phyloP scores from a whole-genome alignment of 2,329 filamentous ascomycete genomes.

The Microdochium nivale region DNA sequence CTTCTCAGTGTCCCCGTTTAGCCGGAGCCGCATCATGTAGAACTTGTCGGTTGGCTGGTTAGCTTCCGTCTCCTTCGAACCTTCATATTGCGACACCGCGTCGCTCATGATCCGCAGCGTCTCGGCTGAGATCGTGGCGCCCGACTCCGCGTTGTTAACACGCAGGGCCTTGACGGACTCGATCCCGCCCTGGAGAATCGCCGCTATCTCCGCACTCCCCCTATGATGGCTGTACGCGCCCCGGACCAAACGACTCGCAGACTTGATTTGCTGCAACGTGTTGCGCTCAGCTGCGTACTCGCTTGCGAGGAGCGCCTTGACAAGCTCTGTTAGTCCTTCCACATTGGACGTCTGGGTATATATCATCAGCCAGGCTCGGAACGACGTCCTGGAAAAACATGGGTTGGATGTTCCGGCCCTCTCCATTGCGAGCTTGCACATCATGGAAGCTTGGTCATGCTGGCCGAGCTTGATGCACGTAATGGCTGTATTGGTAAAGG shows the following conservation, averaged over 20 bases:
- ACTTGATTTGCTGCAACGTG: constrained; percentile 11
- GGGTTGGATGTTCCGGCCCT: constrained; percentile 11
- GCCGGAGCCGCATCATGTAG: too few relatives aligned
- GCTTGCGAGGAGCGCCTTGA: constrained; percentile 11
- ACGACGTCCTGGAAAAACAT: constrained; percentile 16
- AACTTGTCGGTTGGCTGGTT: not conserved
- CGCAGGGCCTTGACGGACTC: constrained; percentile 5
- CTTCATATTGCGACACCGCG: constrained; percentile 4
- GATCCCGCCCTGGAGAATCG: constrained; percentile 10
- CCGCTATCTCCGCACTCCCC: constrained; percentile 3
- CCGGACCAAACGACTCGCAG: constrained; percentile 9
- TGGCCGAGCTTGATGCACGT: constrained; percentile 12
- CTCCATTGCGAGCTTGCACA: constrained; percentile 17
- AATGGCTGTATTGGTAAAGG: constrained; percentile 16
- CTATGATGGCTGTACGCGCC: constrained; percentile 1
- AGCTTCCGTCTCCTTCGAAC: not conserved
- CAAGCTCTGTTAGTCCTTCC: constrained; percentile 12
- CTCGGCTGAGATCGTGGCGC: constrained; percentile 11
- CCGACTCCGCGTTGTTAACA: constrained; percentile 4
- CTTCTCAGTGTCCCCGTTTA: too few relatives aligned
- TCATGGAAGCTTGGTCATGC: constrained; percentile 12
- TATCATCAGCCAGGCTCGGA: constrained; percentile 12
- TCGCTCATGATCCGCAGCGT: constrained; percentile 16
- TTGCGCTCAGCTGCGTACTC: constrained; percentile 10
- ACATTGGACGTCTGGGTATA: constrained; percentile 12